A percentile compares a stretch with the other conserved stretches of the same genome.
These are phyloP conservation scores for Tuber calosporum DNA, from an alignment of 495 filamentous ascomycete species.

Conservation along the genomic window DNA sequence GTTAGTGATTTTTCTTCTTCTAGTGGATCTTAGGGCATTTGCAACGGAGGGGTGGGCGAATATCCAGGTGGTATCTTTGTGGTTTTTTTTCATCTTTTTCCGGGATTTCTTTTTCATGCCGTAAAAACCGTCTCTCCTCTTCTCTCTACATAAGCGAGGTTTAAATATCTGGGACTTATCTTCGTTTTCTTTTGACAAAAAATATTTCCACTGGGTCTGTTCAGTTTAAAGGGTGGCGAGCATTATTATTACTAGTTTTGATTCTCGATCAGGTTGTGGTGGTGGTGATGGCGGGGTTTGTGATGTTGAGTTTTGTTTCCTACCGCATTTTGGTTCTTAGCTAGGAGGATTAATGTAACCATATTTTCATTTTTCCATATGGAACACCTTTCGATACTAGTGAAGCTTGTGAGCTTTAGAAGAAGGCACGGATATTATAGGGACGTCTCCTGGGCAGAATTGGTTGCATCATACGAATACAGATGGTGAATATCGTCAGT, in stretches of 20 bases:
- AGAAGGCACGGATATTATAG: neutral
- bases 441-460: neutral
- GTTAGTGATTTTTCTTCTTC: neutral
- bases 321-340: neutral
- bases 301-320: neutral
- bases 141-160: neutral
- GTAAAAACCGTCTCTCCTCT: neutral
- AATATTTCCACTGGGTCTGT: neutral
- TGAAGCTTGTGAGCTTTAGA: neutral
- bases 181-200: neutral
- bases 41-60: neutral
- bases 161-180: constrained; percentile 2
- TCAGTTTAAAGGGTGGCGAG: neutral
- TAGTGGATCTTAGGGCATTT: neutral
- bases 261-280: neutral
- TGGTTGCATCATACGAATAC: neutral
- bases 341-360: neutral
- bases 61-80: constrained; percentile 1
- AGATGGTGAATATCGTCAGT: neutral
- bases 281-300: neutral
- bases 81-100: neutral
- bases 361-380: neutral
- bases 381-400: neutral
- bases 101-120: neutral
- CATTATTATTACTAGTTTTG: constrained; percentile 1